These are phyloP conservation scores for Ganoderma resinaceum DNA, from an alignment of 1,284 basidiomycete species.

Conservation along the genomic window DNA sequence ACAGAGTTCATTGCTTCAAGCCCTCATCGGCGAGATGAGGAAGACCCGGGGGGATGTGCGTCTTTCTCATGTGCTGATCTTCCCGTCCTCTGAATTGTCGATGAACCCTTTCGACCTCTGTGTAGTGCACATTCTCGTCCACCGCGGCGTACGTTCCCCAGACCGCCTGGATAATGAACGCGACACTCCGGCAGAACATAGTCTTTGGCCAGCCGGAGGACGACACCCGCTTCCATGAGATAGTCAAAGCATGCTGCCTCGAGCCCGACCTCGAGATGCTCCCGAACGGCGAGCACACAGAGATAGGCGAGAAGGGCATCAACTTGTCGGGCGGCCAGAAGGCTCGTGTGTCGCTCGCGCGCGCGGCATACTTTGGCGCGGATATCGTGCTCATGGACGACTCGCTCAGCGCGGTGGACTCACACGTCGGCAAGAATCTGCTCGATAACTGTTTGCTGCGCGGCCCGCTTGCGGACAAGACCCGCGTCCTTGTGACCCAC, in stretches of 20 bases:
- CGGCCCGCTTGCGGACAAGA: conserved; percentile 65
- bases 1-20: conserved; percentile 71
- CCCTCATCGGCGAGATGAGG: conserved; percentile 83
- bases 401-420: conserved; percentile 77
- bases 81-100: background rate
- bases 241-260: conserved; percentile 67
- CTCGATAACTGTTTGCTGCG: conserved; percentile 65
- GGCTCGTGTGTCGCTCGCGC: conserved; percentile 83
- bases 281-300: conserved; percentile 72
- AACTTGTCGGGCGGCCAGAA: conserved; percentile 63
- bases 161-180: conserved; percentile 81
- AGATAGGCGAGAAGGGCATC: conserved; percentile 88
- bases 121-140: conserved; percentile 68
- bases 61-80: background rate
- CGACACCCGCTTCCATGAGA: conserved; percentile 59
- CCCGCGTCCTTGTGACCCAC: conserved; percentile 82
- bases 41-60: conserved; percentile 61
- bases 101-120: too few species aligned
- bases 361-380: conserved; percentile 80
- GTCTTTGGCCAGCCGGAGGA: conserved; percentile 69
- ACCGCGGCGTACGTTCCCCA: conserved; percentile 81
- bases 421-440: conserved; percentile 68
- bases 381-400: conserved; percentile 80
- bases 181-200: conserved; percentile 73
- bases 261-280: conserved; percentile 73